A percentile compares a stretch with the other conserved stretches of the same genome.
Evolutionary conservation across 306 rosid genomes (phyloP).

Genomic region (Fragaria nilgerrensis): DNA sequence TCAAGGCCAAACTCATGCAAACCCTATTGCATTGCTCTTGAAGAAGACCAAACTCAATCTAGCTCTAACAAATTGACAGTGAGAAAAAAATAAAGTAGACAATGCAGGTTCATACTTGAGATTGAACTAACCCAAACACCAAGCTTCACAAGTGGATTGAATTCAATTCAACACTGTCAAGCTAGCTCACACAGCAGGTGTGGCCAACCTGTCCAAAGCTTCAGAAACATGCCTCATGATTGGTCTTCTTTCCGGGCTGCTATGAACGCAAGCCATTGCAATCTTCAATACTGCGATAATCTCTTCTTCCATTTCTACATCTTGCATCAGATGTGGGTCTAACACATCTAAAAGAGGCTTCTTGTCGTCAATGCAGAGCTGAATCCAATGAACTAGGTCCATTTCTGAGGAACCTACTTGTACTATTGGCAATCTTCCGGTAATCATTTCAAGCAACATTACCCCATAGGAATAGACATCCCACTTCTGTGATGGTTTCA

Average conservation of each 20-base stretch:
- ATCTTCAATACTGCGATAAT: conserved; percentile 80
- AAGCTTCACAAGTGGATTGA: conserved; percentile 37
- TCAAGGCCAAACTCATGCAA: conserved; percentile 17
- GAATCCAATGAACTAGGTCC: conserved; percentile 95
- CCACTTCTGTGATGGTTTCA: conserved; percentile 99
- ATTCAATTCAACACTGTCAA: conserved; percentile 24
- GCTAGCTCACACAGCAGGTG: conserved; percentile 49
- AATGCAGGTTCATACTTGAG: conserved; percentile 22
- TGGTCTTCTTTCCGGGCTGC: conserved; percentile 86
- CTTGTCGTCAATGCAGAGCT: conserved; percentile 90
- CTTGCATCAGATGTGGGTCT: conserved; percentile 68
- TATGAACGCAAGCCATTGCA: conserved; percentile 84
- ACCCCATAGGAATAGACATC: conserved; percentile 93
- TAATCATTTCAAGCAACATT: conserved; percentile 79
- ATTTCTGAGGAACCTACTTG: conserved; percentile 74
- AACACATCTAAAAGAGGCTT: conserved; percentile 79
- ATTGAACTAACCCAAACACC: conserved; percentile 22
- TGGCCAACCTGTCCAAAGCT: conserved; percentile 64
- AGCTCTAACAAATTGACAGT: conserved; percentile 17
- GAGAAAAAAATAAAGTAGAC: conserved; percentile 6
- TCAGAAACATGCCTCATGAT: conserved; percentile 82
- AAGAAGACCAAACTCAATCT: conserved; percentile 20
- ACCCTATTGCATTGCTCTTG: conserved; percentile 16
- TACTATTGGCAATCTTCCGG: conserved; percentile 74
- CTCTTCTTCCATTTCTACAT: conserved; percentile 73